Evolutionary conservation across 768 basidiomycete species (phyloP).

Genomic region (Chalciporus piperatus): DNA sequence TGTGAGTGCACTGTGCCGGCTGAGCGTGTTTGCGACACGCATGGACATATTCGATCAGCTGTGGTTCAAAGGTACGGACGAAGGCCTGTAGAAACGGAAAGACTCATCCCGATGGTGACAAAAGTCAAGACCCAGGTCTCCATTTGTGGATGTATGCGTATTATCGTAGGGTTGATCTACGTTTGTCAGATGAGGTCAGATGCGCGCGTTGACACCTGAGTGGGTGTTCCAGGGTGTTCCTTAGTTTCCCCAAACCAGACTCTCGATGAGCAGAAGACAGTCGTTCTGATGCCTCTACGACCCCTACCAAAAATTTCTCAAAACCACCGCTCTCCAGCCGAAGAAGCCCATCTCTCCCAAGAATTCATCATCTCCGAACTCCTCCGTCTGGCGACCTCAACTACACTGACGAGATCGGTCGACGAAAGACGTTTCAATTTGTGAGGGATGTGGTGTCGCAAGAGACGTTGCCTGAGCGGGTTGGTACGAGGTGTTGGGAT

Average conservation of each 20-base stretch:
- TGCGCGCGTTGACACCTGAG: constrained; percentile 58
- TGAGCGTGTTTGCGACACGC: constrained; percentile 66
- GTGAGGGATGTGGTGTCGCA: constrained; percentile 83
- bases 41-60: constrained; percentile 65
- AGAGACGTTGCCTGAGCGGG: constrained; percentile 60
- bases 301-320: constrained; percentile 44
- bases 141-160: neutral
- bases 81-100: no score
- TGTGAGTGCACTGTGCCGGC: no score
- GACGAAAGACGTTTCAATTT: constrained; percentile 82
- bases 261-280: no score
- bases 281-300: constrained; percentile 70
- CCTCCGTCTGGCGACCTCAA: constrained; percentile 78
- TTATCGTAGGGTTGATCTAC: neutral
- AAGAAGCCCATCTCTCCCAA: constrained; percentile 42
- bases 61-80: constrained; percentile 74
- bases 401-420: constrained; percentile 89
- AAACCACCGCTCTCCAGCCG: constrained; percentile 42
- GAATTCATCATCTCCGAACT: constrained; percentile 81
- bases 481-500: constrained; percentile 78
- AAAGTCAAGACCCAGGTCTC: no score
- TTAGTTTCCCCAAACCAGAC: no score
- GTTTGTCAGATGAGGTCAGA: no score
- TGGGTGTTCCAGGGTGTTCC: constrained; percentile 85
- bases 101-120: no score